These are phyloP conservation scores for Vanilla planifolia DNA, from an alignment of 106 monocot species.

Conservation along the genomic window DNA sequence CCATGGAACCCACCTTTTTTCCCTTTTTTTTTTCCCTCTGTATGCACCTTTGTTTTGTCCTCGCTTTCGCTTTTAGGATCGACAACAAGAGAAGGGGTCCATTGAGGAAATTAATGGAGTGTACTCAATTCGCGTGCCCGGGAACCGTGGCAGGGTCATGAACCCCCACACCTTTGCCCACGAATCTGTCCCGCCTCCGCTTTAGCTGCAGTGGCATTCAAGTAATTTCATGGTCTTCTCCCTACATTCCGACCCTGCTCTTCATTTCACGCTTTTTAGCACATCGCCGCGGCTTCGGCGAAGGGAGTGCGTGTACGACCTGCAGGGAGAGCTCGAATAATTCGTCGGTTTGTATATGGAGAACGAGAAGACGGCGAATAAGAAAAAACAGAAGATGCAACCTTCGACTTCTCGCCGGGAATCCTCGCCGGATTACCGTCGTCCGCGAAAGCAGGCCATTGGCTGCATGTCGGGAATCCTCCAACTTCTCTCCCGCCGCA, in stretches of 20 bases:
- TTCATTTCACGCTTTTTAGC: background rate
- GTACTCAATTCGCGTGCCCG: too few species aligned
- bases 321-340: background rate
- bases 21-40: too few species aligned
- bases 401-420: conserved; percentile 1
- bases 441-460: background rate
- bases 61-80: too few species aligned
- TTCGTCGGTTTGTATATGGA: background rate
- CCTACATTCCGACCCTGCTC: background rate
- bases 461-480: conserved; percentile 6
- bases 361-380: background rate
- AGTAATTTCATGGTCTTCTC: background rate
- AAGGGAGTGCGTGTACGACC: background rate
- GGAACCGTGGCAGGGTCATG: too few species aligned
- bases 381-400: conserved; percentile 2
- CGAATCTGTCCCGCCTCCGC: background rate
- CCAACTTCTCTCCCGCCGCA: conserved; percentile 1
- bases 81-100: too few species aligned
- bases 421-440: background rate
- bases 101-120: too few species aligned
- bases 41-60: too few species aligned
- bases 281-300: background rate
- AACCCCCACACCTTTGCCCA: too few species aligned
- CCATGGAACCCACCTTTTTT: too few species aligned
- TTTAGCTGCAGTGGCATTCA: background rate